These are phyloP conservation scores for Thermomucor indicae-seudaticae DNA, from an alignment of 371 early-diverging fungal species.

Conservation along the genomic window DNA sequence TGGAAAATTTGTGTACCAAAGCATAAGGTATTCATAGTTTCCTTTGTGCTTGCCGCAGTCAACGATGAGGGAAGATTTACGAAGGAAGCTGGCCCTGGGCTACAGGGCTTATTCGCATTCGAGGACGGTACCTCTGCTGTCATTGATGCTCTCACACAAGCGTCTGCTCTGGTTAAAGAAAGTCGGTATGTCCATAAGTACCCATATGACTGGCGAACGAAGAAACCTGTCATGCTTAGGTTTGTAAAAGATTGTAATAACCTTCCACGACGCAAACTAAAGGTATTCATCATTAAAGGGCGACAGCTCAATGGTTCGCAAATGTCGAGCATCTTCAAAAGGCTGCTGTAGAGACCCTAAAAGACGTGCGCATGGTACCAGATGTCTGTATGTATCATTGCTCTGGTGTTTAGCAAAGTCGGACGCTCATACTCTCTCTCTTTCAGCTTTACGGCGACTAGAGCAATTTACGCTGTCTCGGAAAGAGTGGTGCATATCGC, in stretches of 20 bases:
- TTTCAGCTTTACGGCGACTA: constrained; percentile 48
- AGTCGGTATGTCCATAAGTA: constrained; percentile 70
- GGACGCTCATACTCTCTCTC: not conserved
- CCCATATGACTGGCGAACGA: constrained; percentile 92
- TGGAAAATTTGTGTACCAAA: too few relatives aligned
- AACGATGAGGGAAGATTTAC: constrained; percentile 84
- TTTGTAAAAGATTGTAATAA: too few relatives aligned
- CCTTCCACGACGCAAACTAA: not conserved
- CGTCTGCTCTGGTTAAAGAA: constrained; percentile 37
- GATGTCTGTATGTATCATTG: constrained; percentile 43
- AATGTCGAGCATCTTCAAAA: constrained; percentile 61
- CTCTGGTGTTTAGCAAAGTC: not conserved
- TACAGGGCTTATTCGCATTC: constrained; percentile 64
- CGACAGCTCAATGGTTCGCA: constrained; percentile 90
- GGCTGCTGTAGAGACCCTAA: constrained; percentile 55
- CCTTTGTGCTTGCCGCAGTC: constrained; percentile 38
- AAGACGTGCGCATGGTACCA: constrained; percentile 58
- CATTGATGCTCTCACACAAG: constrained; percentile 46
- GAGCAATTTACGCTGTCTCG: constrained; percentile 64
- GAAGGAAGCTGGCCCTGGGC: constrained; percentile 53
- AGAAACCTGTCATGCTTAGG: constrained; percentile 79
- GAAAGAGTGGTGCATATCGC: constrained; percentile 91
- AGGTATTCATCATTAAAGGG: constrained; percentile 47
- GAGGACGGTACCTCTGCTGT: constrained; percentile 56
- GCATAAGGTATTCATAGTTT: too few relatives aligned